Percentiles rank a stretch among this genome's conserved stretches.
These are phyloP conservation scores for Beauveria bassiana DNA, from an alignment of 2,329 filamentous ascomycete species.

Conservation along the genomic window DNA sequence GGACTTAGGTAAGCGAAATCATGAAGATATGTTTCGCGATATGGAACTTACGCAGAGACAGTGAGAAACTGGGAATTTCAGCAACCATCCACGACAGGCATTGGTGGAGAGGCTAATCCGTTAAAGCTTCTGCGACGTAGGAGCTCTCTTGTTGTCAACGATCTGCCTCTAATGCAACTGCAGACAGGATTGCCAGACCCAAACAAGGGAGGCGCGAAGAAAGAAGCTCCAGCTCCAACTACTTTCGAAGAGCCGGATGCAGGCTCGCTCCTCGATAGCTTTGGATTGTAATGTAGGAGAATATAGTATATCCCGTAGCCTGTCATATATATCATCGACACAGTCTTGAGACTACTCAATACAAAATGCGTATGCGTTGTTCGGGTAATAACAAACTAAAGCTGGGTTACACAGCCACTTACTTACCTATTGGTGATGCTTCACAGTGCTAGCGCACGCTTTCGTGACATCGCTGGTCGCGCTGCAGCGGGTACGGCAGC, in stretches of 20 bases:
- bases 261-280: conserved; percentile 80
- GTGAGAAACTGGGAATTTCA: conserved; percentile 80
- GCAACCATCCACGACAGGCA: conserved; percentile 30
- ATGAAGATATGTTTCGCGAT: conserved; percentile 7
- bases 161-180: conserved; percentile 46
- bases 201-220: conserved; percentile 22
- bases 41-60: conserved; percentile 18
- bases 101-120: conserved; percentile 51
- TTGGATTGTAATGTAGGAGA: conserved; percentile 61
- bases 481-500: conserved; percentile 2
- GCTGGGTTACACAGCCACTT: no score
- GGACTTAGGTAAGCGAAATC: conserved; percentile 56
- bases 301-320: background rate
- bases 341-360: background rate
- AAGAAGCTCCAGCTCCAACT: conserved; percentile 55
- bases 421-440: no score
- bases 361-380: no score
- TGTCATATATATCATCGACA: background rate
- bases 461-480: no score
- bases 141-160: conserved; percentile 73
- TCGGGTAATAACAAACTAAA: no score
- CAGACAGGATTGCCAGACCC: conserved; percentile 33
- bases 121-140: conserved; percentile 61
- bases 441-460: no score
- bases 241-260: conserved; percentile 91